Base-by-base conservation (phyloP, 257 asterid genomes). In the Solanum appendiculatum region DNA sequence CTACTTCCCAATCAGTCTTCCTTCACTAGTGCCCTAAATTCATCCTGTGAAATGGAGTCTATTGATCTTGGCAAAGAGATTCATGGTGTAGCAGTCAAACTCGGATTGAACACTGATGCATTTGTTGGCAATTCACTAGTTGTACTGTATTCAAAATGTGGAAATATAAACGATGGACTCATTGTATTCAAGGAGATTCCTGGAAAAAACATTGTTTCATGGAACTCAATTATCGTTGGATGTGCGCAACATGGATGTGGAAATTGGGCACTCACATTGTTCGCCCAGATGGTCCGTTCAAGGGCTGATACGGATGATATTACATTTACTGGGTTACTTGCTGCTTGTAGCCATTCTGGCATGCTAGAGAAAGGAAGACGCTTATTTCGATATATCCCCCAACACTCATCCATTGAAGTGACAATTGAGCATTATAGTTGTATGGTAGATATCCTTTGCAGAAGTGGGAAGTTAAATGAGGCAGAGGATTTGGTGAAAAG, bases 311-410 rank as follows among this genome's bases (percentile, higher is more conserved):
- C 96, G 1, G 98, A 97, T 87, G 98, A 90, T 83, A 95, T 97
- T 88, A 97, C 99, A 9, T 93, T 92, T 93, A 94, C 95, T 2
- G 98, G 97, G 60, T 90, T 97, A 91, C 99, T 97, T 73, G 92
- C 84, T 68, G 95, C 99, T 5, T 95, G 98, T 88, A 97, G 98
- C 87, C 99, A 94, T 88, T 94, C 98, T 12, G 98, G 98, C n/a
- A 89, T 92, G 94, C 91, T 94, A 31, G 88, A 84, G 69, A 94
- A 94, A 91, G 98, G 97, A 86, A 89, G 90, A 81, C 87, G 44
- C 87, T 84, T 94, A 40, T 97, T 97, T 85, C 31, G 89, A 27
- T 88, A 87, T 87, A 86, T 95, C 68, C 72, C 16, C 9, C 83
- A 58, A 23, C 23, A 33, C 48, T 66, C 89, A 74, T n/a, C 72